Percentiles rank a stretch among this genome's conserved stretches.
Evolutionary conservation across 495 filamentous ascomycete species (phyloP).

Genomic region (Chlorociboria aeruginascens): DNA sequence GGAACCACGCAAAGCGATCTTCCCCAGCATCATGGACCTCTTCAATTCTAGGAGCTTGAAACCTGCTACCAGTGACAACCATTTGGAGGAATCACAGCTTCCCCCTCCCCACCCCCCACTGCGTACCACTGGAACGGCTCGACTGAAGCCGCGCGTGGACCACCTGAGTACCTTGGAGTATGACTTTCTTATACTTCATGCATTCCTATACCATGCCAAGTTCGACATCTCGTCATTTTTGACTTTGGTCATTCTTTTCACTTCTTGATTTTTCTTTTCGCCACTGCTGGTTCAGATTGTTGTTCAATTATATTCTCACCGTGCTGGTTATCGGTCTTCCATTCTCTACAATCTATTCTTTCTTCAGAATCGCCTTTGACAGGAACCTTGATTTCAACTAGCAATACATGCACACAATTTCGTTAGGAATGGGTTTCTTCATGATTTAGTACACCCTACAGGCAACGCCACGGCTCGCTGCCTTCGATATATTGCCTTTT

Average conservation of each 20-base stretch:
- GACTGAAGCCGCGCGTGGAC: constrained; percentile 11
- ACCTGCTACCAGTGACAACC: constrained; percentile 2
- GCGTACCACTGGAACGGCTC: constrained; percentile 6
- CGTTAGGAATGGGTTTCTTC: background rate
- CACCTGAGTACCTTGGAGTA: constrained; percentile 8
- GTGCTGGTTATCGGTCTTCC: constrained; percentile 17
- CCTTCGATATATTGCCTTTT: background rate
- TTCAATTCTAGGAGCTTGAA: constrained; percentile 2
- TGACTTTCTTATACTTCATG: constrained; percentile 20
- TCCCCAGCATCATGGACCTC: too few relatives aligned
- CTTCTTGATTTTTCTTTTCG: constrained; percentile 12
- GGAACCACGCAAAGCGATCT: constrained; percentile 1
- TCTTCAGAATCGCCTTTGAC: too few relatives aligned
- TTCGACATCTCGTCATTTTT: constrained; percentile 14
- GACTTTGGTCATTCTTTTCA: constrained; percentile 11
- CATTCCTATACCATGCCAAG: constrained; percentile 10
- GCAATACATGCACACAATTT: constrained; percentile 1
- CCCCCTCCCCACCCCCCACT: too few relatives aligned
- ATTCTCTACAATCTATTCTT: constrained; percentile 8
- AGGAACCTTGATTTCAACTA: too few relatives aligned
- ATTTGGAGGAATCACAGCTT: background rate
- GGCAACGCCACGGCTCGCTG: constrained; percentile 3
- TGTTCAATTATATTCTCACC: constrained; percentile 15
- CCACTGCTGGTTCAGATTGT: constrained; percentile 21
- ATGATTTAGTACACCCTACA: background rate